These are phyloP conservation scores for Verbena officinalis DNA, from an alignment of 257 asterid species.

Conservation along the genomic window DNA sequence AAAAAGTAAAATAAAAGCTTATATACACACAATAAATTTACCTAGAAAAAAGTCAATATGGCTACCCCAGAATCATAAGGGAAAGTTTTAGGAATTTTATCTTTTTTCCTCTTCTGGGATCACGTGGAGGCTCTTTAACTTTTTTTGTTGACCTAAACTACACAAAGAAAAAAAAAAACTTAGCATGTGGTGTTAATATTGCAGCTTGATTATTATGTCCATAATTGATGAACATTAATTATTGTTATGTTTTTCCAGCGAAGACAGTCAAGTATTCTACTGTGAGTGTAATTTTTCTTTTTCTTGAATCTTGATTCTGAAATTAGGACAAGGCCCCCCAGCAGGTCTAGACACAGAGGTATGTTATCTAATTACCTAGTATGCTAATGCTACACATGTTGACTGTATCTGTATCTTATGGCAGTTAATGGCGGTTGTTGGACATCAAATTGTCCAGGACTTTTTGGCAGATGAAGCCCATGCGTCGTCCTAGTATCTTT, in stretches of 20 bases:
- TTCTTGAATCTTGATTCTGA: neutral
- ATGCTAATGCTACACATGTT: slow-evolving; percentile 25
- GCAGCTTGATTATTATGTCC: slow-evolving; percentile 38
- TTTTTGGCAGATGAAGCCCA: slow-evolving; percentile 15
- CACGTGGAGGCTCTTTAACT: slow-evolving; percentile 51
- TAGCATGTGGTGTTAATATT: slow-evolving; percentile 41
- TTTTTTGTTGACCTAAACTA: slow-evolving; percentile 32
- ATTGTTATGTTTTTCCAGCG: slow-evolving; percentile 9
- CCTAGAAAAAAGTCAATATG: slow-evolving; percentile 30
- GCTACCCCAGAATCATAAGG: slow-evolving; percentile 28
- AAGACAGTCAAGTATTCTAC: slow-evolving; percentile 16
- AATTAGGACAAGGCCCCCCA: slow-evolving; percentile 28
- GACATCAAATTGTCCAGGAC: neutral
- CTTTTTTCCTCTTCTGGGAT: slow-evolving; percentile 27
- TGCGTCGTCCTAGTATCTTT: neutral
- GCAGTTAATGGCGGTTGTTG: slow-evolving; percentile 47
- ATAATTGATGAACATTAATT: slow-evolving; percentile 38
- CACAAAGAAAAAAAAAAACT: neutral
- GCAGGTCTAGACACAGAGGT: neutral
- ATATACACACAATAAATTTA: slow-evolving; percentile 31
- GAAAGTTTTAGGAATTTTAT: slow-evolving; percentile 11
- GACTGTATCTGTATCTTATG: slow-evolving; percentile 44
- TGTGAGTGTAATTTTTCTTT: slow-evolving; percentile 12
- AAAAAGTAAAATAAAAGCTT: slow-evolving; percentile 28
- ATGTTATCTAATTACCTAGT: slow-evolving; percentile 31